These are phyloP conservation scores for Talaromyces trachyspermus DNA, from an alignment of 495 filamentous ascomycete species.

Conservation along the genomic window DNA sequence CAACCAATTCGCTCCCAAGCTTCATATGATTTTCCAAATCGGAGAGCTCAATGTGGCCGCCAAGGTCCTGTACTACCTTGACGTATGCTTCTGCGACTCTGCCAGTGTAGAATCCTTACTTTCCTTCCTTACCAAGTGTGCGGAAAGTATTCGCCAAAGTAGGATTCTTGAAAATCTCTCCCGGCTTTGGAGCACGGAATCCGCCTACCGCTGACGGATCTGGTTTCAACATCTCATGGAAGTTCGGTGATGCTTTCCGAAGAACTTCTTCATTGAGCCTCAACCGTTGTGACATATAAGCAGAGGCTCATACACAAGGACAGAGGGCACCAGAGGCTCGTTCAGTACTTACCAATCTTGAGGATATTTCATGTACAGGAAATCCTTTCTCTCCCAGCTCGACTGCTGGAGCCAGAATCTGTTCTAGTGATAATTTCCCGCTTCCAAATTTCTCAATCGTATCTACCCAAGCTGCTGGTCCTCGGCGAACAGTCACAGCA, in stretches of 20 bases:
- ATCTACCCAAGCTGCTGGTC: constrained; percentile 90
- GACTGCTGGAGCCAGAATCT: constrained; percentile 78
- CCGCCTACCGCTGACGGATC: constrained; percentile 58
- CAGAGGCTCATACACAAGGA: no score
- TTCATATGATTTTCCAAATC: constrained; percentile 73
- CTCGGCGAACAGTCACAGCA: constrained; percentile 79
- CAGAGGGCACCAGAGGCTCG: no score
- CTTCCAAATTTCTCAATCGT: constrained; percentile 84
- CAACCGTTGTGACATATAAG: no score
- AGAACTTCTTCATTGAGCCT: no score
- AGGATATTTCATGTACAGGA: constrained; percentile 77
- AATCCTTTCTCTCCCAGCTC: constrained; percentile 83
- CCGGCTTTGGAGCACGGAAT: constrained; percentile 61
- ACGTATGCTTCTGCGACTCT: constrained; percentile 72
- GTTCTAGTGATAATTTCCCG: constrained; percentile 66
- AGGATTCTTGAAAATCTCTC: constrained; percentile 83
- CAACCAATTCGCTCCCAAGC: constrained; percentile 64
- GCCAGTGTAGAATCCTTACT: constrained; percentile 88
- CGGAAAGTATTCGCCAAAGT: constrained; percentile 76
- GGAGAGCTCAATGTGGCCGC: constrained; percentile 68
- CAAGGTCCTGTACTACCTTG: constrained; percentile 65
- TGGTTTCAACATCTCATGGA: constrained; percentile 70
- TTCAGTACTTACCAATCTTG: constrained; percentile 63
- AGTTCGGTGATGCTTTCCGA: constrained; percentile 71
- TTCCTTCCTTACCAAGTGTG: constrained; percentile 68